Evolutionary conservation across 495 filamentous ascomycete genomes (phyloP), one percentile per base, ranked within the genome.

Genomic region (Neurospora discreta): DNA sequence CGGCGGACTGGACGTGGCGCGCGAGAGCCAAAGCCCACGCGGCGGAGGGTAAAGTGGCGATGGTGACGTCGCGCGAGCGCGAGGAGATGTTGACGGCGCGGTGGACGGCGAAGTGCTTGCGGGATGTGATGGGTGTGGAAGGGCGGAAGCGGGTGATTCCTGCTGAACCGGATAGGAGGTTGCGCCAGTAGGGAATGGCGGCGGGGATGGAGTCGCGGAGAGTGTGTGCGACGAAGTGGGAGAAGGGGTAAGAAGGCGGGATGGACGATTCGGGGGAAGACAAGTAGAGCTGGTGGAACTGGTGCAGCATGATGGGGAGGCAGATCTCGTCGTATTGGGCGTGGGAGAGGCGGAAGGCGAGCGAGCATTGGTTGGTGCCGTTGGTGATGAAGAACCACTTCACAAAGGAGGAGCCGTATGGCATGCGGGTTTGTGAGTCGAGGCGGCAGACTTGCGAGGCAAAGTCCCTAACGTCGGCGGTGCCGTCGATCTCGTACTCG

Each of bases 261-360:
- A 76, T 70, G 11, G 72, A 15, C 0, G n/a, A 10, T 1, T 60
- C 23, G 0, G 74, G 69, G 10, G 23, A 52, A 42, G 75, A 80
- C 11, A 79, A 69, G 69, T 84, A 84, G 1, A 85, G 69, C 4
- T 74, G 72, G 3, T 79, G 77, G 8, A 85, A 78, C 71, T 85
- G 80, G 41, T 46, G 84, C 69, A 92, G 84, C 20, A 92, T 86
- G 40, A 83, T 83, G 1, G 90, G 86, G 6, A 93, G 83, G 75
- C 87, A 92, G 1, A 92, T 85, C 42, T 89, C 91, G 74, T 93
- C 91, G 75, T 90, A 93, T 71, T 93, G 91, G 0, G 91, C 89
- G 77, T 93, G 91, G 0, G 90, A 92, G 6, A 93, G 83, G 5
- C 90, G 84, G 68, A 93, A 82, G 70, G 87, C 78, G 58, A 93